phyloP scores from a whole-genome alignment of 768 basidiomycete species.

The Lyophyllum atratum region DNA sequence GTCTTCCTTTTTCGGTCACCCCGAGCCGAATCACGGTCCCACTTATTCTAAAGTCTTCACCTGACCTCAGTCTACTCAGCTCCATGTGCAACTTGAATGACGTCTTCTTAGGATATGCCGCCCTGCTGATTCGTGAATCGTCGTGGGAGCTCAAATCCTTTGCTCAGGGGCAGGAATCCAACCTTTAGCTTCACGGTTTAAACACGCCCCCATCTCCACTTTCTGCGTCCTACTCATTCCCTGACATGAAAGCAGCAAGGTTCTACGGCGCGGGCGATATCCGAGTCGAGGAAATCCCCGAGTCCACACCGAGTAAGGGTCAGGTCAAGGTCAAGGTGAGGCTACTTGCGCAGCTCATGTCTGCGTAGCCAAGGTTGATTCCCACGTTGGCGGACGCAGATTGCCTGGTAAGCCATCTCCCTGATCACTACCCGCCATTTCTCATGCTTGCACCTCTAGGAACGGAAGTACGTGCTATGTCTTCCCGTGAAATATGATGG shows the following conservation, averaged over 20 bases:
- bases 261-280: conserved; percentile 47
- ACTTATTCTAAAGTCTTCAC: conserved; percentile 18
- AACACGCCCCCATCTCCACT: background rate
- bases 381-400: conserved; percentile 11
- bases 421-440: background rate
- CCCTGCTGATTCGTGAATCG: background rate
- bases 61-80: conserved; percentile 6
- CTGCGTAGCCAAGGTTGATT: background rate
- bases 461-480: conserved; percentile 27
- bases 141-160: background rate
- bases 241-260: conserved; percentile 44
- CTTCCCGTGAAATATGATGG: background rate
- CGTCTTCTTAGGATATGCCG: background rate
- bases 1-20: too few species aligned
- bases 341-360: background rate
- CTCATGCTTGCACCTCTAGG: conserved; percentile 18
- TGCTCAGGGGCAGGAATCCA: background rate
- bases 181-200: background rate
- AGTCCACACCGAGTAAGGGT: conserved; percentile 33
- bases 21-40: too few species aligned
- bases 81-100: too few species aligned
- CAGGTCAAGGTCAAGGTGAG: conserved; percentile 48
- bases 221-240: background rate
- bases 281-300: conserved; percentile 42
- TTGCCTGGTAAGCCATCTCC: conserved; percentile 27